Conservation (phyloP, 345 rosid genomes). For the Pistacia vera region DNA sequence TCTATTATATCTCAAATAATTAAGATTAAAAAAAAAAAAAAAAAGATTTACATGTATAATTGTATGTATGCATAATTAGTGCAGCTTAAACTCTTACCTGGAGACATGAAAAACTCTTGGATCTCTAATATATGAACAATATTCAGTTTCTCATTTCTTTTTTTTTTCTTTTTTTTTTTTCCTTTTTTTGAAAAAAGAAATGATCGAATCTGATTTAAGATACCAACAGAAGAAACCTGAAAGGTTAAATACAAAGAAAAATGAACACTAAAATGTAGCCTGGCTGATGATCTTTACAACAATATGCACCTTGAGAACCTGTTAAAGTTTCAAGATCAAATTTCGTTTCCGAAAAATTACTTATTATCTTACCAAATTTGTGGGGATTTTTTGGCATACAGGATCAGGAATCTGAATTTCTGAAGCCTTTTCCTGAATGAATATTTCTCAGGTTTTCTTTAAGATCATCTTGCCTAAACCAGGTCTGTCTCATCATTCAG, state of each 20-base stretch:
- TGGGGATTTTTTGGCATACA: background rate
- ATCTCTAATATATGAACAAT: constrained; percentile 4
- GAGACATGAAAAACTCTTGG: too few relatives aligned
- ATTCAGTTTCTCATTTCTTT: background rate
- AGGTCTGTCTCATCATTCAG: constrained; percentile 89
- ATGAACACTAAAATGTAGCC: constrained; percentile 16
- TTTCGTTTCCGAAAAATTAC: background rate
- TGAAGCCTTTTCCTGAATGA: constrained; percentile 10
- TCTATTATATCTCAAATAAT: too few relatives aligned
- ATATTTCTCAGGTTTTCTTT: constrained; percentile 15
- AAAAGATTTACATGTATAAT: too few relatives aligned
- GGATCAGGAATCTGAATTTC: background rate
- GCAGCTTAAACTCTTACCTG: too few relatives aligned
- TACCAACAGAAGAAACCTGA: constrained; percentile 4
- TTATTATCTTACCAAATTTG: background rate
- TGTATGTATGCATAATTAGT: too few relatives aligned
- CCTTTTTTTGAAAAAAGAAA: background rate
- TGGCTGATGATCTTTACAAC: constrained; percentile 39
- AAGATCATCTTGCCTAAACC: constrained; percentile 41
- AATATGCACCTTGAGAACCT: background rate
- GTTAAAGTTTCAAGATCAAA: background rate
- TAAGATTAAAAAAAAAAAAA: background rate
- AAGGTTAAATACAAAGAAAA: constrained; percentile 11
- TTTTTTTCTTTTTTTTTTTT: background rate
- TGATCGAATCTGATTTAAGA: constrained; percentile 25